Percentiles rank a stretch among this genome's conserved stretches.
Conservation (phyloP, 1,284 basidiomycete genomes). For the Lignosus rhinocerotis region DNA sequence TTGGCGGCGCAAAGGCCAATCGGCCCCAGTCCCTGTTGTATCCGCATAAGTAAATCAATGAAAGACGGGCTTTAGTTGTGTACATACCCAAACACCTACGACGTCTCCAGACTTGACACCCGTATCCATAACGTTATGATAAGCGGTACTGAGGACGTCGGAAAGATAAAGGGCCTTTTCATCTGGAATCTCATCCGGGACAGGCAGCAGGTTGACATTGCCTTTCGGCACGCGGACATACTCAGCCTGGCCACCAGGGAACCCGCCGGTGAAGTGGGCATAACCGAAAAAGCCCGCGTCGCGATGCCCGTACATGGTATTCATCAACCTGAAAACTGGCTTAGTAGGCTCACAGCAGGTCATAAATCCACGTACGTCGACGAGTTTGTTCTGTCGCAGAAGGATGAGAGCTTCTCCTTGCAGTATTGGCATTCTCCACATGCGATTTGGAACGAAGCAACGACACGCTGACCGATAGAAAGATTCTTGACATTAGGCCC, state of each 20-base stretch:
- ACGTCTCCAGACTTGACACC: constrained; percentile 66
- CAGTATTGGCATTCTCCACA: constrained; percentile 78
- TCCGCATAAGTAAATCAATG: background rate
- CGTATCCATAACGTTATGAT: constrained; percentile 71
- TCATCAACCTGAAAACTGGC: constrained; percentile 44
- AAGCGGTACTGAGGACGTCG: constrained; percentile 75
- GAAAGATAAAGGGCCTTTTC: constrained; percentile 68
- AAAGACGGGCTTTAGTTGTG: background rate
- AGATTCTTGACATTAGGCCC: constrained; percentile 64
- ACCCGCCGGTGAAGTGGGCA: constrained; percentile 74
- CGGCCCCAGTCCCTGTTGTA: constrained; percentile 51
- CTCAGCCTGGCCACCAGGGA: constrained; percentile 72
- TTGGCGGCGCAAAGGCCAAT: constrained; percentile 62
- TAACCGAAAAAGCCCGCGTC: constrained; percentile 79
- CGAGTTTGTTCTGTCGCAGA: constrained; percentile 74
- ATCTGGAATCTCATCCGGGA: constrained; percentile 67
- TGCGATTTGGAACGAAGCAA: constrained; percentile 77
- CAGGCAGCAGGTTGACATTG: constrained; percentile 68
- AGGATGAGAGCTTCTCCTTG: constrained; percentile 69
- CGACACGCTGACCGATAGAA: constrained; percentile 66
- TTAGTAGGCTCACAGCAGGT: background rate
- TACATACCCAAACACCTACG: constrained; percentile 64
- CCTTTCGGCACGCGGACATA: constrained; percentile 71
- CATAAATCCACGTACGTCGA: constrained; percentile 47
- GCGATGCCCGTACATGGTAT: constrained; percentile 67